These are phyloP conservation scores for Leptographium procerum DNA, from an alignment of 2,329 filamentous ascomycete genomes.

Conservation along the genomic window DNA sequence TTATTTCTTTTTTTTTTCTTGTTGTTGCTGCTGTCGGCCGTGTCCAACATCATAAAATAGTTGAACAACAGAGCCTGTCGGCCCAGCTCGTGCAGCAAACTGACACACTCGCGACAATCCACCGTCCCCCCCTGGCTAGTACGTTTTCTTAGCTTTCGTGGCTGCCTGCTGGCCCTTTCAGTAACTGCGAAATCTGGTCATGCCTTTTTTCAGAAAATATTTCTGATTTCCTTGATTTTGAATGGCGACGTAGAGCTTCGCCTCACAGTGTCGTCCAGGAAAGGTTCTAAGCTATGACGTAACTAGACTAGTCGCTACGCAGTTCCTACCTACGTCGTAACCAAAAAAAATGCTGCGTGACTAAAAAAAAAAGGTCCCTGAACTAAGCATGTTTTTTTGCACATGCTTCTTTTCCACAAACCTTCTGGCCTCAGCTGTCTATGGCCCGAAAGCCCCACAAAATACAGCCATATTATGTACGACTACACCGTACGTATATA, in stretches of 20 bases:
- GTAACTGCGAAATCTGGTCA: background rate
- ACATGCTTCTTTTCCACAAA: background rate
- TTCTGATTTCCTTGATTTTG: no score
- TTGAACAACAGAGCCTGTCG: background rate
- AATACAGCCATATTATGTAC: background rate
- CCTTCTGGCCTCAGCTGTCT: background rate
- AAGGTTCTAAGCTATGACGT: background rate
- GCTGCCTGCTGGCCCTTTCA: background rate
- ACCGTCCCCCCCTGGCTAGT: no score
- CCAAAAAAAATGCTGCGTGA: background rate
- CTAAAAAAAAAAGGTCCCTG: background rate
- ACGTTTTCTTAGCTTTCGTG: background rate
- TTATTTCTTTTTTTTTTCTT: background rate
- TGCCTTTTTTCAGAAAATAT: background rate
- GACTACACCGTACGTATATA: no score
- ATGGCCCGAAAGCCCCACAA: background rate
- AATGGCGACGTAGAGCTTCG: no score
- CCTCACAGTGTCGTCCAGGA: background rate
- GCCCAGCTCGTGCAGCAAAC: background rate
- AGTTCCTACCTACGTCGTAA: background rate
- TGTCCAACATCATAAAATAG: background rate
- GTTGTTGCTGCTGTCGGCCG: background rate
- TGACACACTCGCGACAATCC: background rate
- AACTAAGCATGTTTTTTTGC: background rate
- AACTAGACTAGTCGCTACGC: background rate